These are phyloP conservation scores for Syzygium syzygioides DNA, from an alignment of 441 rosid species.

Conservation along the genomic window DNA sequence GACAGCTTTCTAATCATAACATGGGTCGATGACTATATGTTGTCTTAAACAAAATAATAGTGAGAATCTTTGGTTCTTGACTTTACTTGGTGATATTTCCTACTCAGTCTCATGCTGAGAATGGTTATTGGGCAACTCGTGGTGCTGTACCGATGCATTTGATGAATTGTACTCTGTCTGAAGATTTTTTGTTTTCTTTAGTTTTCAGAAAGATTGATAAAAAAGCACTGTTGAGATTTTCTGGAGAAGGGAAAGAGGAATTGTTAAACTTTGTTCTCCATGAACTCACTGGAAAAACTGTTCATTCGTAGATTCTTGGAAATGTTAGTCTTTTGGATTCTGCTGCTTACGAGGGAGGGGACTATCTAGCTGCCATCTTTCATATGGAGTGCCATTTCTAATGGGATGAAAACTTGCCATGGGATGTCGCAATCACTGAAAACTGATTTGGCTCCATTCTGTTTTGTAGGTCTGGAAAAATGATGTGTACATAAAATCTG, in stretches of 20 bases:
- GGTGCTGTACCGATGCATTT: background rate
- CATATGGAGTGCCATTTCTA: background rate
- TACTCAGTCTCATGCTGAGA: background rate
- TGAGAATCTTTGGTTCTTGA: background rate
- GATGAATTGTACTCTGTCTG: background rate
- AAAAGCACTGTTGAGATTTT: background rate
- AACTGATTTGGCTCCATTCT: slow-evolving; percentile 4
- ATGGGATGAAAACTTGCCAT: background rate
- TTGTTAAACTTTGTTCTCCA: background rate
- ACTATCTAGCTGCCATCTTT: background rate
- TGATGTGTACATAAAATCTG: slow-evolving; percentile 46
- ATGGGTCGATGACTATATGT: background rate
- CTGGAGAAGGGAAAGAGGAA: background rate
- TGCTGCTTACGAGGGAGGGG: background rate
- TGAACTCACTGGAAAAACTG: background rate
- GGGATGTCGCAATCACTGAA: background rate
- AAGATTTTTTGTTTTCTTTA: background rate
- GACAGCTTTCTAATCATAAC: background rate
- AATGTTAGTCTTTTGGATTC: background rate
- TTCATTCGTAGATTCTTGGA: background rate
- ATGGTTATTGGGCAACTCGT: background rate
- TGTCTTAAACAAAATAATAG: background rate
- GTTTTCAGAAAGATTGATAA: background rate
- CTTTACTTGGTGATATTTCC: background rate
- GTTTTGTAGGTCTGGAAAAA: slow-evolving; percentile 68